phyloP scores from a whole-genome alignment of 306 rosid species.

The Phaseolus lunatus region DNA sequence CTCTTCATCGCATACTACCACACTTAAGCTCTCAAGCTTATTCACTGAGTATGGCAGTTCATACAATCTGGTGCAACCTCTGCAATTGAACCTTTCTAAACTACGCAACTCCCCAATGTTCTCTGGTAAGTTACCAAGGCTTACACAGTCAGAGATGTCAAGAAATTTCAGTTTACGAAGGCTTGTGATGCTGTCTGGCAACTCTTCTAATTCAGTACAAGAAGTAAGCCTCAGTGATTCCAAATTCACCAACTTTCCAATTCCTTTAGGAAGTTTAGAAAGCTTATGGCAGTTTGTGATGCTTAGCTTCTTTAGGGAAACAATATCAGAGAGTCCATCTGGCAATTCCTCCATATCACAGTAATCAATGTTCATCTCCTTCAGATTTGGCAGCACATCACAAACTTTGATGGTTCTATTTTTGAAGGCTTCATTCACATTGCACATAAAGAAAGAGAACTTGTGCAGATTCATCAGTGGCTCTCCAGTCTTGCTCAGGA shows the following conservation, averaged over 20 bases:
- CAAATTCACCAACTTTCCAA: conserved; percentile 56
- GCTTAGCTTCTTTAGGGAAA: conserved; percentile 55
- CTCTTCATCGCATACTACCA: conserved; percentile 68
- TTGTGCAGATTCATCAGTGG: conserved; percentile 58
- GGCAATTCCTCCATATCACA: conserved; percentile 66
- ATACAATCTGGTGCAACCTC: conserved; percentile 51
- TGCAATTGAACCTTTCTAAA: conserved; percentile 49
- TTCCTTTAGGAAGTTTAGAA: conserved; percentile 55
- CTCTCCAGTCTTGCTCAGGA: conserved; percentile 31
- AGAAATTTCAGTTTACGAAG: conserved; percentile 53
- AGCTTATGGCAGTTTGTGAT: conserved; percentile 68
- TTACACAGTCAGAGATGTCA: conserved; percentile 65
- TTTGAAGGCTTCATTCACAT: conserved; percentile 52
- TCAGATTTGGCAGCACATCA: conserved; percentile 56
- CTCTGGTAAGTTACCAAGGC: conserved; percentile 57
- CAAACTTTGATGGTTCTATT: conserved; percentile 43
- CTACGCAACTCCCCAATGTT: conserved; percentile 50
- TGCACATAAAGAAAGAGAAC: conserved; percentile 74
- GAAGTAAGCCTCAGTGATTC: conserved; percentile 63
- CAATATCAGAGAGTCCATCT: conserved; percentile 43
- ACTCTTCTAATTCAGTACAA: conserved; percentile 51
- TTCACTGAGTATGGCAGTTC: conserved; percentile 54
- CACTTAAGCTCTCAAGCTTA: conserved; percentile 47
- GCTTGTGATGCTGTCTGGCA: conserved; percentile 53
- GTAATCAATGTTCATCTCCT: conserved; percentile 66